Conservation (phyloP, 768 basidiomycete genomes). For the Suillus paluster region DNA sequence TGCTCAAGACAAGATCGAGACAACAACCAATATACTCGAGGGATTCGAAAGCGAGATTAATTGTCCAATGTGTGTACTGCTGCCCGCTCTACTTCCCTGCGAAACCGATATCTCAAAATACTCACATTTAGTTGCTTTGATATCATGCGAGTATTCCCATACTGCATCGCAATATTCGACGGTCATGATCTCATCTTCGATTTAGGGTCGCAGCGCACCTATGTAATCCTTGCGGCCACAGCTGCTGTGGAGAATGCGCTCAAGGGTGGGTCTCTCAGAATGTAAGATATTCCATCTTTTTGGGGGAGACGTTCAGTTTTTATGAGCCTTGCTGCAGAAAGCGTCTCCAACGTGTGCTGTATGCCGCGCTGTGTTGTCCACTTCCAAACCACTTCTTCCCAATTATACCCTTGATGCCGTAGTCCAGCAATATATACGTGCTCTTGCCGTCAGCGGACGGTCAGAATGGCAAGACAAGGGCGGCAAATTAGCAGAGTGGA, state of each 20-base stretch:
- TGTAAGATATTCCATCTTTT: slow-evolving; percentile 38
- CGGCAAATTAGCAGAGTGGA: slow-evolving; percentile 53
- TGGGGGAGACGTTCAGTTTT: background rate
- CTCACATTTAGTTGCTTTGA: slow-evolving; percentile 62
- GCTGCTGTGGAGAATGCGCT: slow-evolving; percentile 70
- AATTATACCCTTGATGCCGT: slow-evolving; percentile 66
- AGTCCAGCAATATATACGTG: slow-evolving; percentile 61
- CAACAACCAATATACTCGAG: slow-evolving; percentile 37
- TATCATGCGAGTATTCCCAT: slow-evolving; percentile 55
- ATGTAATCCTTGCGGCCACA: slow-evolving; percentile 76
- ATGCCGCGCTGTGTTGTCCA: slow-evolving; percentile 56
- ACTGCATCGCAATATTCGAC: background rate
- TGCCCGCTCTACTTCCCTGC: background rate
- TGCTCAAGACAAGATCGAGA: slow-evolving; percentile 18
- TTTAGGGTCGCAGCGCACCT: slow-evolving; percentile 63
- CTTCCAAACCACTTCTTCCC: slow-evolving; percentile 55
- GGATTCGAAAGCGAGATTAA: slow-evolving; percentile 66
- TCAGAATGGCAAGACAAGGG: slow-evolving; percentile 60
- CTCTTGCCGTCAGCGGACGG: slow-evolving; percentile 49
- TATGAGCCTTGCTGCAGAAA: slow-evolving; percentile 32
- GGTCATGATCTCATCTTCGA: slow-evolving; percentile 10
- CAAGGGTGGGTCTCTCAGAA: slow-evolving; percentile 61
- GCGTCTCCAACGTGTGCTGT: slow-evolving; percentile 56
- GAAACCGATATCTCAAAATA: slow-evolving; percentile 7
- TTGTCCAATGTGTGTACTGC: slow-evolving; percentile 68